Percentiles rank a stretch among this genome's conserved stretches.
phyloP scores from a whole-genome alignment of 1,284 basidiomycete genomes.

The Ustilago cynodontis region DNA sequence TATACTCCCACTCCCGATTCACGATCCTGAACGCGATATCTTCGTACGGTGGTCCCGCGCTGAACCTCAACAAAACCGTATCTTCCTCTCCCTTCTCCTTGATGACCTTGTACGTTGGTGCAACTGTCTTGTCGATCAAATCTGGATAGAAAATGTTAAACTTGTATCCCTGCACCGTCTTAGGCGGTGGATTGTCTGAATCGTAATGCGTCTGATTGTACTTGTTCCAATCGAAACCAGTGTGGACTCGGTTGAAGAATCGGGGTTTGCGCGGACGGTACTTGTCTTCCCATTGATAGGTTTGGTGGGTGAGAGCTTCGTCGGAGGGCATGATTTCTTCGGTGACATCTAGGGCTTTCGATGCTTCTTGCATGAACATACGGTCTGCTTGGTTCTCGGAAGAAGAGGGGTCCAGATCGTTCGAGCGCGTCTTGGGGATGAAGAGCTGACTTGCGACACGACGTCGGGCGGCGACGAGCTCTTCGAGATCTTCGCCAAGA shows the following conservation, averaged over 20 bases:
- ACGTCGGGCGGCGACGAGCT: conserved; percentile 51
- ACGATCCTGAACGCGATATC: conserved; percentile 99
- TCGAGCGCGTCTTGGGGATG: conserved; percentile 44
- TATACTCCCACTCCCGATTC: conserved; percentile 97
- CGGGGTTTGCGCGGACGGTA: conserved; percentile 97
- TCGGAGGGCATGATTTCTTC: conserved; percentile 93
- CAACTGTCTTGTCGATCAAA: conserved; percentile 94
- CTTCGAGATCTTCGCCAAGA: conserved; percentile 40
- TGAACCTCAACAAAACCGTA: conserved; percentile 92
- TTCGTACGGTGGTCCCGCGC: conserved; percentile 97
- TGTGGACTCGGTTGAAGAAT: conserved; percentile 99
- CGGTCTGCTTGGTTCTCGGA: conserved; percentile 46
- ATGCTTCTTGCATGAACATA: conserved; percentile 70
- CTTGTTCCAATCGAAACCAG: conserved; percentile 99
- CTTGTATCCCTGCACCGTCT: conserved; percentile 82
- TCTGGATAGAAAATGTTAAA: conserved; percentile 97
- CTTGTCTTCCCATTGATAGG: conserved; percentile 98
- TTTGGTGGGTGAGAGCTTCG: conserved; percentile 77
- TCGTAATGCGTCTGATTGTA: conserved; percentile 70
- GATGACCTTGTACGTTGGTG: conserved; percentile 89
- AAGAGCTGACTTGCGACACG: conserved; percentile 49
- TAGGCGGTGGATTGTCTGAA: conserved; percentile 68
- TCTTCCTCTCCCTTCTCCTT: conserved; percentile 89
- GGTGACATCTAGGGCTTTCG: conserved; percentile 91
- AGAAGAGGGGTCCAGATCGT: conserved; percentile 3